phyloP scores from a whole-genome alignment of 441 rosid genomes.

The Biscutella laevigata region DNA sequence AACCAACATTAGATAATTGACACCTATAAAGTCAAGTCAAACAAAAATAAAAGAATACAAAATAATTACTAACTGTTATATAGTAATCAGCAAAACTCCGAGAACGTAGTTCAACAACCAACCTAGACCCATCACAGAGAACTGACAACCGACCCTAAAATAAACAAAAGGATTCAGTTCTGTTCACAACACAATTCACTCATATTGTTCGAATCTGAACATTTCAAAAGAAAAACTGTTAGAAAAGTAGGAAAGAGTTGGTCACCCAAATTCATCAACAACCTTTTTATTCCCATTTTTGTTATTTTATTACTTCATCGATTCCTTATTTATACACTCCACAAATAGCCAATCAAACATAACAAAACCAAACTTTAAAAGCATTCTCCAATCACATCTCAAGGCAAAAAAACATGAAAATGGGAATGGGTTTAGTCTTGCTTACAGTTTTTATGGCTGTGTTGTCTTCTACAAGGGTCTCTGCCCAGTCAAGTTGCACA shows the following conservation, averaged over 20 bases:
- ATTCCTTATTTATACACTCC: conserved; percentile 21
- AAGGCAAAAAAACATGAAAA: conserved; percentile 18
- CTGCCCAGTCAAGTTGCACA: conserved; percentile 56
- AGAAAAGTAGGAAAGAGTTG: conserved; percentile 24
- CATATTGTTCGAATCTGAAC: conserved; percentile 6
- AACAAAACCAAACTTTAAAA: not conserved
- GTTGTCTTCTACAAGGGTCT: conserved; percentile 4
- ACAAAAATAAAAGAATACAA: not conserved
- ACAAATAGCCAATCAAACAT: conserved; percentile 4
- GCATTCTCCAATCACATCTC: not conserved
- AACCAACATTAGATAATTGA: too few species aligned
- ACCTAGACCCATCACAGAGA: conserved; percentile 16
- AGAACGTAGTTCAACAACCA: conserved; percentile 25
- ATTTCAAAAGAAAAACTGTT: conserved; percentile 16
- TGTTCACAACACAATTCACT: conserved; percentile 23
- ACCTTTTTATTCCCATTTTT: too few species aligned
- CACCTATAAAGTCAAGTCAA: conserved; percentile 23
- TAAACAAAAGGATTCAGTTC: not conserved
- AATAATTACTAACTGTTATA: too few species aligned
- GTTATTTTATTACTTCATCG: too few species aligned
- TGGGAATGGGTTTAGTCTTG: not conserved
- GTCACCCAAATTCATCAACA: conserved; percentile 25
- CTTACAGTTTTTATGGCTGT: not conserved
- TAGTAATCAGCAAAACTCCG: conserved; percentile 1
- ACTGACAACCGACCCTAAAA: conserved; percentile 14